phyloP scores from a whole-genome alignment of 306 rosid species.

The Trifolium fragiferum region DNA sequence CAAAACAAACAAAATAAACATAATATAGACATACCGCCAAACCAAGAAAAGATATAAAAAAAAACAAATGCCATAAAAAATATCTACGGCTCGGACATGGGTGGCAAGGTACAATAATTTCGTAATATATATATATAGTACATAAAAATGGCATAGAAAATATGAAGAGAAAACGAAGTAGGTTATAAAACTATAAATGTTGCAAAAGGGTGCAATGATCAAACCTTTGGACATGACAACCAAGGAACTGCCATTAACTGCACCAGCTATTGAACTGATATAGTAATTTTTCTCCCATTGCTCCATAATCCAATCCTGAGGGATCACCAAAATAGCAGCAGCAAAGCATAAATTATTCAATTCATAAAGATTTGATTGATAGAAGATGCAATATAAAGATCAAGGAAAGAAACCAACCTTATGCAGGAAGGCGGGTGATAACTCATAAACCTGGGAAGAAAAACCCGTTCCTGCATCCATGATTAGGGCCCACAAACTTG shows the following conservation, averaged over 20 bases:
- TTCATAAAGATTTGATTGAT: slow-evolving; percentile 7
- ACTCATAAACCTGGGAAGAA: slow-evolving; percentile 85
- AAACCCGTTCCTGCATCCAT: slow-evolving; percentile 97
- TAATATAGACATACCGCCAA: slow-evolving; percentile 22
- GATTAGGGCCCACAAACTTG: slow-evolving; percentile 85
- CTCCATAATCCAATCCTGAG: slow-evolving; percentile 97
- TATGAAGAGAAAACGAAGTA: neutral
- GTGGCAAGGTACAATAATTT: neutral
- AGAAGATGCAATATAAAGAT: slow-evolving; percentile 36
- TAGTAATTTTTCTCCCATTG: slow-evolving; percentile 96
- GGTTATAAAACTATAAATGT: slow-evolving; percentile 6
- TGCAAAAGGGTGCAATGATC: slow-evolving; percentile 1
- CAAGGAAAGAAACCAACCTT: slow-evolving; percentile 58
- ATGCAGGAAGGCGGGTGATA: slow-evolving; percentile 80
- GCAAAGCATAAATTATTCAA: slow-evolving; percentile 28
- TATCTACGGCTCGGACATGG: neutral
- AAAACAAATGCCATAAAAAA: neutral
- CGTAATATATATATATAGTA: neutral
- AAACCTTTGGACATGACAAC: slow-evolving; percentile 98
- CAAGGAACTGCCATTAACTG: slow-evolving; percentile 85
- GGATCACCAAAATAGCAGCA: slow-evolving; percentile 37
- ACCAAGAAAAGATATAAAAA: neutral
- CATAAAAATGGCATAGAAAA: neutral
- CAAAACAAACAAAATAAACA: neutral
- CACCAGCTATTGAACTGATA: slow-evolving; percentile 94